A percentile compares a stretch with the other conserved stretches of the same genome.
Evolutionary conservation across 257 asterid genomes (phyloP).

Genomic region (Solanum arcanum): DNA sequence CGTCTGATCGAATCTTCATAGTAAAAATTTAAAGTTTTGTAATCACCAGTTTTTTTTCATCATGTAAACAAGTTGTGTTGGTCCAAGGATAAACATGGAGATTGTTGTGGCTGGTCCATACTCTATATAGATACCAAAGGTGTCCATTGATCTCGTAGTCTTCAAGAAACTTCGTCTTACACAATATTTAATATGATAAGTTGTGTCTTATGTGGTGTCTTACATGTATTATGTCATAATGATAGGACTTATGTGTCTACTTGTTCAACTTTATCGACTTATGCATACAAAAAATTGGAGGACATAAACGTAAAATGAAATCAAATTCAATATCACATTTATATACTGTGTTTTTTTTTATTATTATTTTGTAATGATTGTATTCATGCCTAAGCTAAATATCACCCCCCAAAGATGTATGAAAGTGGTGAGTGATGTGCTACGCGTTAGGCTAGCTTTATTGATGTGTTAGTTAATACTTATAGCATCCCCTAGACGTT

Average conservation of each 20-base stretch:
- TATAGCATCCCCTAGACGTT: background rate
- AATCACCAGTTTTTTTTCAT: background rate
- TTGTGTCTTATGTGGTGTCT: background rate
- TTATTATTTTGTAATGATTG: background rate
- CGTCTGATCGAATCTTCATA: background rate
- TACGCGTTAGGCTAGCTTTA: background rate
- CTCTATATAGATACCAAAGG: background rate
- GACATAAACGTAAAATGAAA: too few relatives aligned
- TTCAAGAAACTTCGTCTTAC: too few relatives aligned
- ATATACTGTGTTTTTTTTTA: too few relatives aligned
- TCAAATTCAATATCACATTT: background rate
- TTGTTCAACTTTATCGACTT: too few relatives aligned
- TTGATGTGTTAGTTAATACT: background rate
- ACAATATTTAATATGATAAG: accelerated
- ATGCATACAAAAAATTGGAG: too few relatives aligned
- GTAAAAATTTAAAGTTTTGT: background rate
- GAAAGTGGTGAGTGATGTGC: background rate
- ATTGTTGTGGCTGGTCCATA: background rate
- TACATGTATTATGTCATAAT: too few relatives aligned
- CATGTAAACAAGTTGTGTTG: background rate
- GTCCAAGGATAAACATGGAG: background rate
- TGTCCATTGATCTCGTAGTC: background rate
- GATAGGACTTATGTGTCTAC: background rate
- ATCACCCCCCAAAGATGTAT: background rate
- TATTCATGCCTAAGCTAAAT: background rate